Conservation (phyloP, 495 filamentous ascomycete genomes). For the Durotheca rogersii region DNA sequence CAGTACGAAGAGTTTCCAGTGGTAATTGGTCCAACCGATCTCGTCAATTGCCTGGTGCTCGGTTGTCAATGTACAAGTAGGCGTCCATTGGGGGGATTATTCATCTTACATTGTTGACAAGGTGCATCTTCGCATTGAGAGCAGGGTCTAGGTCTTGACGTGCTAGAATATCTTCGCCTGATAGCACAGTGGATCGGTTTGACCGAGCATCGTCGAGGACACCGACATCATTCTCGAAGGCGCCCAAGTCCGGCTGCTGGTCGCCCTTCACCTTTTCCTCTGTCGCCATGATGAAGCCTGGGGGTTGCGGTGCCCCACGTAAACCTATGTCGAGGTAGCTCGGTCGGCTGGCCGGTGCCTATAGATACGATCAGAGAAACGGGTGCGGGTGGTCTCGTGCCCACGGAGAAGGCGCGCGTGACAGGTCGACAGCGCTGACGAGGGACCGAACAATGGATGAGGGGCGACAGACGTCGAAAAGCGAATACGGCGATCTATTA, state of each 20-base stretch:
- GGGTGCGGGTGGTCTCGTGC: neutral
- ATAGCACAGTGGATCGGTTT: conserved; percentile 4
- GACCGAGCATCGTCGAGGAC: conserved; percentile 9
- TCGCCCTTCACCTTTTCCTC: conserved; percentile 10
- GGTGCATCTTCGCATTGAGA: conserved; percentile 65
- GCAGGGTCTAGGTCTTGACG: conserved; percentile 60
- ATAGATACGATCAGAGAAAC: neutral
- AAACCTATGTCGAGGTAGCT: neutral
- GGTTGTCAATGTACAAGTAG: conserved; percentile 14
- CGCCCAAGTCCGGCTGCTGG: conserved; percentile 2
- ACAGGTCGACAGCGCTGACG: neutral
- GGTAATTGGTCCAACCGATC: conserved; percentile 68
- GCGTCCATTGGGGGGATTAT: neutral
- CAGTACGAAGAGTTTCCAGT: conserved; percentile 65
- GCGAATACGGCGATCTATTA: no score
- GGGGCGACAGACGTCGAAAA: neutral
- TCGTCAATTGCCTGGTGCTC: conserved; percentile 66
- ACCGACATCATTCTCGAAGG: conserved; percentile 24
- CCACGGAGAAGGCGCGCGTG: neutral
- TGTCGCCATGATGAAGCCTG: neutral
- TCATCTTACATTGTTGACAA: conserved; percentile 65
- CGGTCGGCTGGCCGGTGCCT: neutral
- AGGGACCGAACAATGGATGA: neutral
- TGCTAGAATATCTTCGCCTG: conserved; percentile 52
- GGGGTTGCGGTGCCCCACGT: neutral